A percentile compares a stretch with the other conserved stretches of the same genome.
Conservation (phyloP, 352 stramenopile genomes). For the Pythium aristosporum region DNA sequence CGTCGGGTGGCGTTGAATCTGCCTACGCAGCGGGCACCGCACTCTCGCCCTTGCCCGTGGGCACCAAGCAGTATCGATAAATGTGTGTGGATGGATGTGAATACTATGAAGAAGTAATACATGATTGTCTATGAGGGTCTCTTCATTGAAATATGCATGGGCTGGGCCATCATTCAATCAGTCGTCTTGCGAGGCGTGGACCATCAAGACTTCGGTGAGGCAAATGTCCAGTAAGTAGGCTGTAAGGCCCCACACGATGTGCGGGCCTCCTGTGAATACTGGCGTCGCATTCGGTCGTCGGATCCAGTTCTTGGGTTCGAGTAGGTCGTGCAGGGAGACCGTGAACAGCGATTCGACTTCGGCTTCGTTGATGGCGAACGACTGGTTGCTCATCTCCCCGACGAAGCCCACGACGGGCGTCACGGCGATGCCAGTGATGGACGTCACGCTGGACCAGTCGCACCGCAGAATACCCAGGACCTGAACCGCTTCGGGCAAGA, state of each 20-base stretch:
- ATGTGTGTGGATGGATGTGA: no score
- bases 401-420: slow-evolving; percentile 97
- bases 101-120: no score
- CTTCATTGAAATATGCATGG: slow-evolving; percentile 18
- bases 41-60: slow-evolving; percentile 4
- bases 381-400: slow-evolving; percentile 90
- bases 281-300: slow-evolving; percentile 77
- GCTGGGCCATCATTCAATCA: neutral
- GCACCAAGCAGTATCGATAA: neutral
- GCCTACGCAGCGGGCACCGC: neutral
- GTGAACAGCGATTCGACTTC: slow-evolving; percentile 97
- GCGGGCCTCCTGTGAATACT: slow-evolving; percentile 93
- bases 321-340: slow-evolving; percentile 87
- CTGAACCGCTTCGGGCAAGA: slow-evolving; percentile 75
- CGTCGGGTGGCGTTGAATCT: neutral
- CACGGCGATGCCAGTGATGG: slow-evolving; percentile 96
- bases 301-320: slow-evolving; percentile 85
- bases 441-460: slow-evolving; percentile 95
- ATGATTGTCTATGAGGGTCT: no score
- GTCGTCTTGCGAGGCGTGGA: slow-evolving; percentile 16
- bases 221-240: slow-evolving; percentile 94
- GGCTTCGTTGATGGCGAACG: slow-evolving; percentile 92
- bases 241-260: slow-evolving; percentile 97
- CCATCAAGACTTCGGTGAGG: slow-evolving; percentile 62
- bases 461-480: slow-evolving; percentile 94